Evolutionary conservation across 2,329 filamentous ascomycete genomes (phyloP).

Genomic region (Lasiodiplodia citricola): DNA sequence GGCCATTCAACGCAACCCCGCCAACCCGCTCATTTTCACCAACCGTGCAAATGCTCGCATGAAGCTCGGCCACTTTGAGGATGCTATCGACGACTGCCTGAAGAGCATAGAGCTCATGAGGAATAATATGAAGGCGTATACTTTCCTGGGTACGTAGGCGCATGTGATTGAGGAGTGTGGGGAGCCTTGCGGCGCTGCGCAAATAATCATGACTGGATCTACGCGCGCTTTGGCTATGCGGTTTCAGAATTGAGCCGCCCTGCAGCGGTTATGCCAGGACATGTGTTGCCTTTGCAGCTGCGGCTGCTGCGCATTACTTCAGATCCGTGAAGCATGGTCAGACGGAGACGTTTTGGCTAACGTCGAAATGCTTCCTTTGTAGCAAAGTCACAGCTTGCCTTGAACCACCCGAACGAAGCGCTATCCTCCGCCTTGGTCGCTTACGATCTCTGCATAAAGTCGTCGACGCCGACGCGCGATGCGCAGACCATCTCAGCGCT

Average conservation of each 20-base stretch:
- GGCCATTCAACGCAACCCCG: slow-evolving; percentile 79
- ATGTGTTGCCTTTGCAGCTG: background rate
- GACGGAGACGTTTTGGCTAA: slow-evolving; percentile 3
- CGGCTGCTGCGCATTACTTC: background rate
- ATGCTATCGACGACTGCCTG: slow-evolving; percentile 77
- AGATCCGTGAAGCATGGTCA: background rate
- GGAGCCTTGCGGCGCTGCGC: background rate
- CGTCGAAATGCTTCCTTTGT: background rate
- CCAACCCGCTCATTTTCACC: slow-evolving; percentile 80
- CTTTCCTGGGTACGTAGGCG: slow-evolving; percentile 64
- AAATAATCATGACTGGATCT: background rate
- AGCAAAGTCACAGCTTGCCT: slow-evolving; percentile 79
- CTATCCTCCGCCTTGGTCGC: slow-evolving; percentile 72
- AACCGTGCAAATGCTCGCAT: slow-evolving; percentile 86
- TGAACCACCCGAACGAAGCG: slow-evolving; percentile 75
- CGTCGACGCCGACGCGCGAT: slow-evolving; percentile 65
- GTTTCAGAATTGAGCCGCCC: background rate
- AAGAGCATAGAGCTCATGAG: slow-evolving; percentile 72
- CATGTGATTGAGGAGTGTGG: background rate
- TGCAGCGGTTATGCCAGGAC: background rate
- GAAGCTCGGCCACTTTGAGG: slow-evolving; percentile 74
- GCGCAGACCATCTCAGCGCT: slow-evolving; percentile 73
- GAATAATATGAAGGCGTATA: slow-evolving; percentile 78
- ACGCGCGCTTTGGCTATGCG: background rate
- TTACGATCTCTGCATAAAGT: slow-evolving; percentile 69